Evolutionary conservation across 441 rosid genomes (phyloP), one percentile per base, ranked within the genome.

Genomic region (Bocquillonia castaneifolia): DNA sequence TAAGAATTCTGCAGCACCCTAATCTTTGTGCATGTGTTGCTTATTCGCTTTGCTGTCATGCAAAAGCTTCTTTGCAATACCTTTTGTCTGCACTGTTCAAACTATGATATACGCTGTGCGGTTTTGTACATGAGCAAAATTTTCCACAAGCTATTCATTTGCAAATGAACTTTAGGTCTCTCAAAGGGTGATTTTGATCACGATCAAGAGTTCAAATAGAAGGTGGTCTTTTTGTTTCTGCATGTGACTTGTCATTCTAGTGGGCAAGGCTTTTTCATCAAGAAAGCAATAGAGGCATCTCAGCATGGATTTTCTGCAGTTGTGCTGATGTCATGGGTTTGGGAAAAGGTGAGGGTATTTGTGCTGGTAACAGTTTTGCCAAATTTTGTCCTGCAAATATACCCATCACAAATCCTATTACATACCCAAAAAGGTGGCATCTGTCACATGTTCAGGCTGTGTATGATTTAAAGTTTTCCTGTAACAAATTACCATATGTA

Each of bases 251-350:
- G 50, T 25, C 18, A 14, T 40, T 59, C 25, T 23, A 37, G 31
- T 60, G 2, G 31, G 48, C 50, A 60, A 37, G 61, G 9, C 3
- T 25, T 32, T 39, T 6, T 18, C 29, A 40, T 23, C 44, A 6
- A 25, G 48, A 60, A 25, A 60, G 32, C 50, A 59, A 37, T 18
- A 57, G 42, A 56, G 64, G 20, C 50, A 60, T 6, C 13, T 60
- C 32, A 15, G 26, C n/a, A 6, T 39, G 7, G 48, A 20, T 25
- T 60, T 32, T 31, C 13, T 1, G 20, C 32, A 39, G 26, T 23
- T 60, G 6, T 39, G 42, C 29, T 23, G 64, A 32, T 57, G 12
- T 9, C 44, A 18, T 57, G 63, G 42, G 25, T 9, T 36, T 34
- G 63, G 25, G 32, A 26, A 53, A 25, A 53, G 57, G 31, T 23